Base-by-base conservation (phyloP, 2,329 filamentous ascomycete species). In the Pestalotiopsis sp. region DNA sequence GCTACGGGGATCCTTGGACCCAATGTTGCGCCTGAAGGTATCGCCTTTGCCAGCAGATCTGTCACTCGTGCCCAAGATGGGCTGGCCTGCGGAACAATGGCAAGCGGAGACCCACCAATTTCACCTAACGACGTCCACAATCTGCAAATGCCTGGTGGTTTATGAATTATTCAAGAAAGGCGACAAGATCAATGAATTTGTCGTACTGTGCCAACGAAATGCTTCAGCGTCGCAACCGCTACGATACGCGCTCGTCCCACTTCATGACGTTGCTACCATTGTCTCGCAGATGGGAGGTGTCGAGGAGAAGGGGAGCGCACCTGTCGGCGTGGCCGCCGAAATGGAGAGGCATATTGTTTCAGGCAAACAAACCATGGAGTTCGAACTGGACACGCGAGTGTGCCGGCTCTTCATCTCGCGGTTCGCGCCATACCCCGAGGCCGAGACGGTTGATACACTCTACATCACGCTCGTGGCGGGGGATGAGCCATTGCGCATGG, bases 401-500 rank as follows among this genome's bases (percentile, higher is more conserved):
- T 45, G 41, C 41, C 41, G 41, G 41, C 11, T 45, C 4, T 45
- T 45, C 41, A 45, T 45, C 2, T 45, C 41, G 41, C 41, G 41
- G 11, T 45, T 45, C 41, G 17, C 41, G 17, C 41, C 17, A 4
- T 45, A 45, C 13, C 4, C 17, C 41, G 17, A 13, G 41, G 13
- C 17, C 41, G 41, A 14, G 41, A 17, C 11, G 11, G 41, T 13
- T 6, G 41, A 45, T 45, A 45, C 41, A 45, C 41, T 45, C 17
- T 45, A 45, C 41, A 45, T 45, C 39, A 45, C 39, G 39, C 39
- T 45, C 39, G 13, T 45, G 41, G 41, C 11, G 41, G 41, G 41
- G 2, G 41, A 45, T 45, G 41, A 45, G 11, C 41, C 41, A 45
- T 45, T 45, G 41, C 60, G 60, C 87, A 91, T 0, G 92, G 92